A percentile compares a stretch with the other conserved stretches of the same genome.
Evolutionary conservation across 805 yeast species (phyloP).

Genomic region (Kodamaea laetipori): DNA sequence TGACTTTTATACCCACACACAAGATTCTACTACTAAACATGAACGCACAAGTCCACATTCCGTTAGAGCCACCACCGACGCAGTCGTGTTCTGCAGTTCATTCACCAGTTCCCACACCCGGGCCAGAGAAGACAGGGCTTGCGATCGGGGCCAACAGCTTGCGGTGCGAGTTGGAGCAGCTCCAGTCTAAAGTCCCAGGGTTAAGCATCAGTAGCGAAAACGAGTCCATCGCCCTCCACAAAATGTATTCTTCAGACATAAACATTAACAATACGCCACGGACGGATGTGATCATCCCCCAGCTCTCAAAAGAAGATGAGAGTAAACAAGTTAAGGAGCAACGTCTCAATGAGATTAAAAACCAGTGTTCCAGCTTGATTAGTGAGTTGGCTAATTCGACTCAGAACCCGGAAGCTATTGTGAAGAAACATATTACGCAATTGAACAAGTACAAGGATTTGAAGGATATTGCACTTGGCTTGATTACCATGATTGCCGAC

Average conservation of each 20-base stretch:
- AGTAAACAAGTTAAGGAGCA: constrained; percentile 17
- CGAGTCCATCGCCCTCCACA: not conserved
- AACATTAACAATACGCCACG: constrained; percentile 14
- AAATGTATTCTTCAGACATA: constrained; percentile 1
- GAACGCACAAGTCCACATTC: constrained; percentile 4
- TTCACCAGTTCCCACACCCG: not conserved
- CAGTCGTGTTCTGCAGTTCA: not conserved
- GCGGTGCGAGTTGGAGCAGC: constrained; percentile 1
- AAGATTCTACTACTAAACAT: not conserved
- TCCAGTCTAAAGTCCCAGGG: constrained; percentile 1
- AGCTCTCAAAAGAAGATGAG: constrained; percentile 1
- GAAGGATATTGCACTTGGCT: constrained; percentile 58
- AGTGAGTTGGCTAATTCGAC: constrained; percentile 30
- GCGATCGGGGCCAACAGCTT: no score
- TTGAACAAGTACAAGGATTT: constrained; percentile 63
- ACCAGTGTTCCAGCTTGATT: constrained; percentile 34
- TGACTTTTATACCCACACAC: not conserved
- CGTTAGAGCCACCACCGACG: constrained; percentile 6
- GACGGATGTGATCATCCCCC: constrained; percentile 5
- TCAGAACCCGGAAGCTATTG: constrained; percentile 47
- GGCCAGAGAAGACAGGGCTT: no score
- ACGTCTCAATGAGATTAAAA: constrained; percentile 33
- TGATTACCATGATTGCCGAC: constrained; percentile 62
- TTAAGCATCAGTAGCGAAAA: not conserved
- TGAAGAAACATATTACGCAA: constrained; percentile 52